Base-by-base conservation (phyloP, 202 grass and related monocot genomes). In the Panicum hallii region DNA sequence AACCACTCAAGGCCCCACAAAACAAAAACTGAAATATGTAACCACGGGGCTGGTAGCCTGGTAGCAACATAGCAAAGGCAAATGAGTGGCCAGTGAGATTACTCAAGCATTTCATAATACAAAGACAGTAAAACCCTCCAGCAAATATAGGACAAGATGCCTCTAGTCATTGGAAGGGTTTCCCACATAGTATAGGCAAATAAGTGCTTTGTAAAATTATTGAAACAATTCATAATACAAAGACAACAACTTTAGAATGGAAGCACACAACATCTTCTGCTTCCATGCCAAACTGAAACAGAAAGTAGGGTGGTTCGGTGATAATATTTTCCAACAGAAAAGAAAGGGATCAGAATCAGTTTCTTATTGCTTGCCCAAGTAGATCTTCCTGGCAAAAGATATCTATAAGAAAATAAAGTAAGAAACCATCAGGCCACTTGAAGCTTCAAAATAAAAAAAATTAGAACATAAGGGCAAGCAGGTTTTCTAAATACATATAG, bases 351-450 rank as follows among this genome's bases (percentile, higher is more conserved):
- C 26, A 46, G 26, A 55, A 78, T 8, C 6, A 47, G 38, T 32
- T 82, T 75, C 26, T 86, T 86, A 78, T 90, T 90, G 74, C 8
- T 53, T 30, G 67, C 61, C 52, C 62, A 60, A 15, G 61, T 52
- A 32, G 47, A 84, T 11, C 5, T 75, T 74, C 75, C 14, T 75
- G 14, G 7, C 0, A 3, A 56, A 48, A 5, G 17, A 19, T 63
- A 64, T 40, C 84, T 90, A 75, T 71, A 75, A 9, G 40, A 12
- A 75, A 70, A 62, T 70, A 11, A 75, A 57, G 34, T 42, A 70
- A 17, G 6, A 58, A 22, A 54, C 19, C 14, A 87, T 90, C 36
- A 70, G 62, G 60, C 19, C 74, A 87, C 60, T 50, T 57, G 8
- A 73, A 78, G 49, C 1, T 0, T 7, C 9, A 54, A 32, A 11